Conservation (phyloP, 164 flowering plant species). For the Berberis thunbergii region DNA sequence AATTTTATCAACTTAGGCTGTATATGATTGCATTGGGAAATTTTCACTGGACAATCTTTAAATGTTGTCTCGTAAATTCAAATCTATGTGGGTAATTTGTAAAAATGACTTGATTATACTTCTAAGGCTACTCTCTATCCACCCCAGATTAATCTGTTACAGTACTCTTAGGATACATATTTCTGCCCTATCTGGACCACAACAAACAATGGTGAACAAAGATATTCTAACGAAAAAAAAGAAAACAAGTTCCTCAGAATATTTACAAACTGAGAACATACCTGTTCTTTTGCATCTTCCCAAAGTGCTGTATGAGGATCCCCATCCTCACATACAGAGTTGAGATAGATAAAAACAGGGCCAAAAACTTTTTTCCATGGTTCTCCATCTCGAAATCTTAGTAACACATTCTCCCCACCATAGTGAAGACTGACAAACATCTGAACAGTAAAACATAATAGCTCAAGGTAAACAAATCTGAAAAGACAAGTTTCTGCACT, state of each 20-base stretch:
- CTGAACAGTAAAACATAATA: constrained; percentile 19
- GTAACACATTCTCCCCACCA: constrained; percentile 46
- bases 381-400: constrained; percentile 39
- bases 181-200: neutral
- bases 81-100: too few species aligned
- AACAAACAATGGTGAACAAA: neutral
- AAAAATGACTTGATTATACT: too few species aligned
- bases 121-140: neutral
- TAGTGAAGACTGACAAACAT: constrained; percentile 72
- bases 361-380: constrained; percentile 92
- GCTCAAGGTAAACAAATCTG: neutral
- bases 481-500: neutral
- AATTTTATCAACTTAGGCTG: too few species aligned
- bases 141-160: neutral
- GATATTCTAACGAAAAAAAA: neutral
- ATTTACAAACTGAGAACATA: constrained; percentile 3
- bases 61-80: too few species aligned
- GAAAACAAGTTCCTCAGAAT: too few species aligned
- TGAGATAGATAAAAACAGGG: constrained; percentile 74
- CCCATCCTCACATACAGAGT: constrained; percentile 21
- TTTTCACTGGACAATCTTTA: too few species aligned
- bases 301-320: constrained; percentile 40
- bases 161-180: neutral
- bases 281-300: constrained; percentile 80
- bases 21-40: too few species aligned